These are phyloP conservation scores for Kalaharituber pfeilii DNA, from an alignment of 2,329 filamentous ascomycete genomes.

Conservation along the genomic window DNA sequence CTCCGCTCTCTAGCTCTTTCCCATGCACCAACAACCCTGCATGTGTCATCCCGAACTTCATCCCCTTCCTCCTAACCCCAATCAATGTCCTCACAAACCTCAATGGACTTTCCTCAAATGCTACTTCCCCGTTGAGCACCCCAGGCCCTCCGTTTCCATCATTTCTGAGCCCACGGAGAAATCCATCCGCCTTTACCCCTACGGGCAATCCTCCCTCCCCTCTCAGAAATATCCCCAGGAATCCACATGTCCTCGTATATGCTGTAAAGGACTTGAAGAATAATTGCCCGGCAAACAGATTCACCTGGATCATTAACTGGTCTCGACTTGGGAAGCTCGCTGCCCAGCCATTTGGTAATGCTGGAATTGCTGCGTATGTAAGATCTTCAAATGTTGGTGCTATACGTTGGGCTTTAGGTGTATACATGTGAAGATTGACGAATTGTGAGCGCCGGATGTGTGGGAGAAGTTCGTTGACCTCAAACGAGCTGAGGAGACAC, in stretches of 20 bases:
- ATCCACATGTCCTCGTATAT: no score
- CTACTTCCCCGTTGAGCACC: slow-evolving; percentile 11
- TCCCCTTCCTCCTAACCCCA: slow-evolving; percentile 26
- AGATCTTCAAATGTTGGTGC: slow-evolving; percentile 31
- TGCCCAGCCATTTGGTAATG: no score
- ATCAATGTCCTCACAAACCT: slow-evolving; percentile 29
- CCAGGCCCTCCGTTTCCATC: neutral
- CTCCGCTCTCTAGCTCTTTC: no score
- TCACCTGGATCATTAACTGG: slow-evolving; percentile 31
- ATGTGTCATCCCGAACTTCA: slow-evolving; percentile 31
- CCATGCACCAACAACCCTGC: slow-evolving; percentile 27
- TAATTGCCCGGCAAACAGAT: slow-evolving; percentile 50
- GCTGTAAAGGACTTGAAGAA: no score
- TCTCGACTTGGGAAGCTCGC: slow-evolving; percentile 17
- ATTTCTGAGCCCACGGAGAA: slow-evolving; percentile 10
- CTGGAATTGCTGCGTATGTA: no score
- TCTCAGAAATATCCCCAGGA: no score
- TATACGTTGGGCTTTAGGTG: slow-evolving; percentile 29
- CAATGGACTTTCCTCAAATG: slow-evolving; percentile 29
- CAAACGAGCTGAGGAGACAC: slow-evolving; percentile 41
- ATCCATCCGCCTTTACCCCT: no score
- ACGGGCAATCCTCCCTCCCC: no score
- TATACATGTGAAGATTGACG: slow-evolving; percentile 36
- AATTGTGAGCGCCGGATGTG: slow-evolving; percentile 25
- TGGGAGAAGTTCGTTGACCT: slow-evolving; percentile 37